Evolutionary conservation across 345 rosid genomes (phyloP).

Genomic region (Gossypium mustelinum): DNA sequence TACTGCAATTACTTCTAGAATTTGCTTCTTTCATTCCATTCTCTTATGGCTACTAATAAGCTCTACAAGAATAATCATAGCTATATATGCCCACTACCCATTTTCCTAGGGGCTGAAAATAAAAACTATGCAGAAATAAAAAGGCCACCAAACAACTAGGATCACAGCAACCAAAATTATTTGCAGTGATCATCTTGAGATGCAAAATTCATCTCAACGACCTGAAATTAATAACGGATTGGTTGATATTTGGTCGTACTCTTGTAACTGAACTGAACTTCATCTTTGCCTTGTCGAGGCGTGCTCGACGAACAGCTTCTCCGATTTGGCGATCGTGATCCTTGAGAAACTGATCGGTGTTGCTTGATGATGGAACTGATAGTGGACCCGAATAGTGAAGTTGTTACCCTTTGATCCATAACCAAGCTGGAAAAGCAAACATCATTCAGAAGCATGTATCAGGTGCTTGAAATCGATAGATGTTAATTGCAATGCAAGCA

Average conservation of each 20-base stretch:
- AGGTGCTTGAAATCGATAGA: neutral
- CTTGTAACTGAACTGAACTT: constrained; percentile 63
- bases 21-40: constrained; percentile 2
- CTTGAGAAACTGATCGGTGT: constrained; percentile 86
- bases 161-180: constrained; percentile 16
- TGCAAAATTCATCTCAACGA: constrained; percentile 40
- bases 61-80: constrained; percentile 25
- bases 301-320: constrained; percentile 84
- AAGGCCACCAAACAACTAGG: constrained; percentile 11
- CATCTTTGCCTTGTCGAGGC: constrained; percentile 75
- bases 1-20: neutral
- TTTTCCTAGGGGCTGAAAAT: too few relatives aligned
- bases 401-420: constrained; percentile 89
- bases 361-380: constrained; percentile 37
- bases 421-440: constrained; percentile 47
- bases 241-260: constrained; percentile 44
- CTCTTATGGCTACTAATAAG: neutral
- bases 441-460: constrained; percentile 5
- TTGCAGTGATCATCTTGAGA: constrained; percentile 19
- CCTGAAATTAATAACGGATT: constrained; percentile 71
- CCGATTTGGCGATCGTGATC: constrained; percentile 94
- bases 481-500: neutral
- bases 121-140: neutral
- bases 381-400: constrained; percentile 91
- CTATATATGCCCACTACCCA: constrained; percentile 20